Percentiles rank a stretch among this genome's conserved stretches.
phyloP scores from a whole-genome alignment of 208 protist species.

The Naegleria gruberi region DNA sequence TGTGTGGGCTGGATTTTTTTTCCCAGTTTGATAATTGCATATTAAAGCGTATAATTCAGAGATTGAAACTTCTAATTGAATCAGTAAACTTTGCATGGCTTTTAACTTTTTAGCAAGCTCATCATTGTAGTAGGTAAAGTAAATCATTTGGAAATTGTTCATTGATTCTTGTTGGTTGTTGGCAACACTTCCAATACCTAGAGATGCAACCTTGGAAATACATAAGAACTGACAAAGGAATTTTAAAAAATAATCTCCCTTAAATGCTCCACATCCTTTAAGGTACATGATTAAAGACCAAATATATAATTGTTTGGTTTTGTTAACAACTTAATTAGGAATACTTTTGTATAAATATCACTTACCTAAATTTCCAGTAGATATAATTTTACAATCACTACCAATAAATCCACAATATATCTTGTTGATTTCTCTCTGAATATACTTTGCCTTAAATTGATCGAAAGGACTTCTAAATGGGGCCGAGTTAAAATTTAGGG shows the following conservation, averaged over 20 bases:
- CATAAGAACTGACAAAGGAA: conserved; percentile 69
- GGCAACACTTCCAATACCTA: no score
- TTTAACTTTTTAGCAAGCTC: not conserved
- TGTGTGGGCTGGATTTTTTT: not conserved
- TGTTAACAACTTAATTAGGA: not conserved
- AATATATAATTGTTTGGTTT: no score
- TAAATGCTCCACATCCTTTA: conserved; percentile 62
- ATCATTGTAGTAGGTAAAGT: not conserved
- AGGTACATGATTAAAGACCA: no score
- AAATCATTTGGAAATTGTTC: not conserved
- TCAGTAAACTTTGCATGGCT: not conserved
- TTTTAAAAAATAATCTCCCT: conserved; percentile 66
- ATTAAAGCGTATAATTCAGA: not conserved
- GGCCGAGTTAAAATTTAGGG: not conserved
- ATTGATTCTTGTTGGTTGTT: conserved; percentile 13
- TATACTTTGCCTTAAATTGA: conserved; percentile 49
- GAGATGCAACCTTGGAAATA: conserved; percentile 58
- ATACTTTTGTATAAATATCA: not conserved
- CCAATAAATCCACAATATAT: conserved; percentile 60
- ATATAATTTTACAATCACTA: conserved; percentile 34
- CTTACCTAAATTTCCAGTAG: conserved; percentile 72
- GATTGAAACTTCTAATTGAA: not conserved
- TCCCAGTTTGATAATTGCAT: not conserved
- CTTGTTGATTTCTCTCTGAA: conserved; percentile 69
- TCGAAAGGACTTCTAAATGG: not conserved